These are phyloP conservation scores for Starmera amethionina DNA, from an alignment of 805 yeast species.

Conservation along the genomic window DNA sequence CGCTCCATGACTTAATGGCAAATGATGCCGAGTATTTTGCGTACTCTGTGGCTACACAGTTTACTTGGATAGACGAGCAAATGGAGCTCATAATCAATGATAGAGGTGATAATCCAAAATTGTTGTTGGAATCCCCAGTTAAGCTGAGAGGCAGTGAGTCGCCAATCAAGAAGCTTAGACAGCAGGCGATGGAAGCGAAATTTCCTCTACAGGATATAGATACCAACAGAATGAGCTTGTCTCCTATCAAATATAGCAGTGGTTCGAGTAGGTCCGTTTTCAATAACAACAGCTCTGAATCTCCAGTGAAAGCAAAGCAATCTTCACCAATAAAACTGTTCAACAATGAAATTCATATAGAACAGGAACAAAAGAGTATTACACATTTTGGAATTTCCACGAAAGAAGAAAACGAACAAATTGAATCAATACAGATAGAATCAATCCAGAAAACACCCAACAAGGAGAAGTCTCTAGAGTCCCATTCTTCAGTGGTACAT, in stretches of 20 bases:
- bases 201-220: constrained; percentile 14
- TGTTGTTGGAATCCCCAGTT: constrained; percentile 17
- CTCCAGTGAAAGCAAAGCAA: too few relatives aligned
- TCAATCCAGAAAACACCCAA: too few relatives aligned
- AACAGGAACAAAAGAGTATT: too few relatives aligned
- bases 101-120: constrained; percentile 15
- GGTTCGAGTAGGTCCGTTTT: too few relatives aligned
- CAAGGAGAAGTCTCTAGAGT: too few relatives aligned
- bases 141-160: constrained; percentile 17
- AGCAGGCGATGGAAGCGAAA: constrained; percentile 9
- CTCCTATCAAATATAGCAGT: constrained; percentile 12
- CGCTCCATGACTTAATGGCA: constrained; percentile 27
- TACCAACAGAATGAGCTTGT: constrained; percentile 8
- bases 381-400: too few relatives aligned
- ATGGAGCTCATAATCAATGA: constrained; percentile 24
- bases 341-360: background rate
- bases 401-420: too few relatives aligned
- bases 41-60: constrained; percentile 26
- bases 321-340: background rate
- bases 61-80: constrained; percentile 32
- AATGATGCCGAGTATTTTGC: constrained; percentile 30
- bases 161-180: constrained; percentile 17
- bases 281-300: too few relatives aligned
- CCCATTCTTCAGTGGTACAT: too few relatives aligned
- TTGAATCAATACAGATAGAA: too few relatives aligned